These are phyloP conservation scores for Bretschneidera sinensis DNA, from an alignment of 345 rosid species.

Conservation along the genomic window DNA sequence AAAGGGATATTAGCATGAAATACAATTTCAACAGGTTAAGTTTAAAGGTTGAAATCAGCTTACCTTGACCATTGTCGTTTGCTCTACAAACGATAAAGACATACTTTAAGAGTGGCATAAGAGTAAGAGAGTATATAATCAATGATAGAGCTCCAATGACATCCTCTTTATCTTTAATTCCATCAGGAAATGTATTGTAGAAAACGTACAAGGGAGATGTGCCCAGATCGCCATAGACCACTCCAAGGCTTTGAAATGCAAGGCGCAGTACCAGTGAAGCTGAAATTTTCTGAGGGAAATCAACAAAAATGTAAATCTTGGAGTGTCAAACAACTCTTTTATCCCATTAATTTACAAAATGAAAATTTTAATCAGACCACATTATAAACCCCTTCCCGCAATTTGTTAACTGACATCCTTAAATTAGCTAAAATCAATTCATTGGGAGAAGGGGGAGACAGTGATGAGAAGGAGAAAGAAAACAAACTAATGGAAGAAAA, in stretches of 20 bases:
- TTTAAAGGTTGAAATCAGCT: too few relatives aligned
- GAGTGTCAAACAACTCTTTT: not conserved
- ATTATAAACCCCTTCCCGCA: too few relatives aligned
- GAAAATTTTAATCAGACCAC: too few relatives aligned
- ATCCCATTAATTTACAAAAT: constrained; percentile 10
- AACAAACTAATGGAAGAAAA: too few relatives aligned
- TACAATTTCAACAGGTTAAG: too few relatives aligned
- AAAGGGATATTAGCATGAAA: too few relatives aligned
- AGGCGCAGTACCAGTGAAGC: constrained; percentile 47
- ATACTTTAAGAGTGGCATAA: constrained; percentile 71
- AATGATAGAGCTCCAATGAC: constrained; percentile 66
- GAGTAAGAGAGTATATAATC: constrained; percentile 66
- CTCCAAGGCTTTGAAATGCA: constrained; percentile 67
- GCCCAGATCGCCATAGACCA: constrained; percentile 75
- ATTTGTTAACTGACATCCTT: too few relatives aligned
- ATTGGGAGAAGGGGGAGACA: too few relatives aligned
- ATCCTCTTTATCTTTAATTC: constrained; percentile 48
- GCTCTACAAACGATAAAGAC: constrained; percentile 72
- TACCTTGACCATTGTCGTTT: constrained; percentile 77
- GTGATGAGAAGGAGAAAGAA: too few relatives aligned
- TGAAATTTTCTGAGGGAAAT: constrained; percentile 41
- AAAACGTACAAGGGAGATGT: constrained; percentile 75
- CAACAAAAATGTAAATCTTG: constrained; percentile 10
- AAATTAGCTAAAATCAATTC: too few relatives aligned
- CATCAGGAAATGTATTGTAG: constrained; percentile 63